These are phyloP conservation scores for Metschnikowia cerradonensis DNA, from an alignment of 805 yeast species.

Conservation along the genomic window DNA sequence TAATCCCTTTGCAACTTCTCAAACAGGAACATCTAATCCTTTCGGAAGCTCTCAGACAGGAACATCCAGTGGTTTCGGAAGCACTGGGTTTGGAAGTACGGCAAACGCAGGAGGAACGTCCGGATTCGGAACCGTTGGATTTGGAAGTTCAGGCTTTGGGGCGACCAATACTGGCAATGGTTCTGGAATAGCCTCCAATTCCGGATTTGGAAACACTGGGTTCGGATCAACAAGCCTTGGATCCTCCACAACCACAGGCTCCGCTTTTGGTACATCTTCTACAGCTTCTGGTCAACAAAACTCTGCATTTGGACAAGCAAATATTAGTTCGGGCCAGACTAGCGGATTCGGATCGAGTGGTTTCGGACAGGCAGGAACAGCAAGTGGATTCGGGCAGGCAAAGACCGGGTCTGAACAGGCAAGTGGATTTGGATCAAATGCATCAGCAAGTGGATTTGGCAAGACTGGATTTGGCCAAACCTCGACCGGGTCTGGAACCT, in stretches of 20 bases:
- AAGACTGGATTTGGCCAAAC: slow-evolving; percentile 3
- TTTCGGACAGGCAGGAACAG: too few relatives aligned
- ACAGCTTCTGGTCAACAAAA: background rate
- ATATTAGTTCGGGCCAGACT: too few relatives aligned
- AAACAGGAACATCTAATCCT: background rate
- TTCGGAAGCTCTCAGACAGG: slow-evolving; percentile 2
- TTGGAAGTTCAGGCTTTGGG: background rate
- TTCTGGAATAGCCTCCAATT: background rate
- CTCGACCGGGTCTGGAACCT: slow-evolving; percentile 9
- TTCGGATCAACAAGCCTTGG: slow-evolving; percentile 4
- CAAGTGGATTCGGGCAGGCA: slow-evolving; percentile 4
- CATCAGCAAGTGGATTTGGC: slow-evolving; percentile 6
- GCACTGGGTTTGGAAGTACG: background rate
- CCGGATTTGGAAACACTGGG: slow-evolving; percentile 4
- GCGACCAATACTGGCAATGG: background rate
- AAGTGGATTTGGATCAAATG: slow-evolving; percentile 3
- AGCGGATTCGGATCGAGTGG: background rate
- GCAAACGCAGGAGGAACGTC: background rate
- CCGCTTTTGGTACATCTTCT: background rate
- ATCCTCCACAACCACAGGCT: background rate
- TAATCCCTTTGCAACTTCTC: background rate
- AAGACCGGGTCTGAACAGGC: background rate
- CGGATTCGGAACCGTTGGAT: slow-evolving; percentile 7
- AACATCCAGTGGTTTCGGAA: background rate
- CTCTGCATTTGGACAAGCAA: background rate